Evolutionary conservation across 2,329 filamentous ascomycete genomes (phyloP).

Genomic region (Grosmannia clavigera): DNA sequence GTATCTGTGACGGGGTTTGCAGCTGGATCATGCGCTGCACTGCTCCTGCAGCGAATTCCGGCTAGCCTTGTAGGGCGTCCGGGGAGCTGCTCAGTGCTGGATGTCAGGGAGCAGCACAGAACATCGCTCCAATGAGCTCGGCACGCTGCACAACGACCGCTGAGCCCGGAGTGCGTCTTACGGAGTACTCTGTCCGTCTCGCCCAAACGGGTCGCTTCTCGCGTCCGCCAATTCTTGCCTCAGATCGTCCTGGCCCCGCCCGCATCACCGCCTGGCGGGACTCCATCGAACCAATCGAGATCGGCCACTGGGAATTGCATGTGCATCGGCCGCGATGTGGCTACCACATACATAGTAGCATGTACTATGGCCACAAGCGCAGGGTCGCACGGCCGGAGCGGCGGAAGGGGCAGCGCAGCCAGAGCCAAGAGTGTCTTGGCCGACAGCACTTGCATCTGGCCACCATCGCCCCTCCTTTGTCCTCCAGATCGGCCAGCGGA

Average conservation of each 20-base stretch:
- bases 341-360: not conserved
- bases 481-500: not conserved
- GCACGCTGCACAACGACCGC: too few species aligned
- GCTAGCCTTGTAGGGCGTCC: not conserved
- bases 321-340: not conserved
- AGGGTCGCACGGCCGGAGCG: not conserved
- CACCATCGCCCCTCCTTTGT: not conserved
- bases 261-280: not conserved
- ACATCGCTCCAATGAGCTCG: not conserved
- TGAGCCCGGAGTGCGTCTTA: not conserved
- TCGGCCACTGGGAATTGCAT: not conserved
- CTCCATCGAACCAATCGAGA: slow-evolving; percentile 1
- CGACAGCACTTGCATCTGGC: not conserved
- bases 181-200: not conserved
- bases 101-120: not conserved
- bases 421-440: not conserved
- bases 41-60: not conserved
- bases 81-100: too few species aligned
- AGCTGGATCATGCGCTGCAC: not conserved
- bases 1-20: not conserved
- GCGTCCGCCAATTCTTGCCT: not conserved
- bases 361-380: not conserved
- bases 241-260: not conserved
- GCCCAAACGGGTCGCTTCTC: not conserved
- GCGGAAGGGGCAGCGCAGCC: not conserved